Percentiles rank a stretch among this genome's conserved stretches.
Conservation (phyloP, 83 land plant genomes). For the Thuja plicata region DNA sequence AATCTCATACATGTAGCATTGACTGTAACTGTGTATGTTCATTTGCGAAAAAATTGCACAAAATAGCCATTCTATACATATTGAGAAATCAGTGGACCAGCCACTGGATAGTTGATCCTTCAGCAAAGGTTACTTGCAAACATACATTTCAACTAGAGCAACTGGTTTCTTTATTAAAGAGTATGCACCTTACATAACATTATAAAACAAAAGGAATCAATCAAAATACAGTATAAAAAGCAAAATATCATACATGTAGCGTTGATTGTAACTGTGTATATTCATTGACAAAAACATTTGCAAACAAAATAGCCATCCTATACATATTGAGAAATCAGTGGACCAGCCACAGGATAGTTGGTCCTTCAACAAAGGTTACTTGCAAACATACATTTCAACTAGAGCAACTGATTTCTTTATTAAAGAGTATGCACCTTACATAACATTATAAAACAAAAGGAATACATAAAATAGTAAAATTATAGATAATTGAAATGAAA, state of each 20-base stretch:
- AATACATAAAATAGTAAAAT: background rate
- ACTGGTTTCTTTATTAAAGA: background rate
- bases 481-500: background rate
- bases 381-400: background rate
- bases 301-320: background rate
- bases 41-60: background rate
- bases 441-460: background rate
- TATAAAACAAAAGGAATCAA: background rate
- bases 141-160: background rate
- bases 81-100: background rate
- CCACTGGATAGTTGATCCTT: background rate
- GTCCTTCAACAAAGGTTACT: background rate
- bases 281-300: background rate
- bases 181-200: background rate
- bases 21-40: background rate
- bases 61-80: background rate
- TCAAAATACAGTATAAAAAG: background rate
- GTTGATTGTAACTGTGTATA: background rate
- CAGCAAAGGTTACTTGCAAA: background rate
- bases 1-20: background rate
- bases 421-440: background rate
- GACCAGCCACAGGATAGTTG: too few relatives aligned
- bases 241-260: background rate
- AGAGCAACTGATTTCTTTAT: background rate
- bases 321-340: background rate